These are phyloP conservation scores for Plasmodium inui DNA, from an alignment of 169 alveolate species.

Conservation along the genomic window DNA sequence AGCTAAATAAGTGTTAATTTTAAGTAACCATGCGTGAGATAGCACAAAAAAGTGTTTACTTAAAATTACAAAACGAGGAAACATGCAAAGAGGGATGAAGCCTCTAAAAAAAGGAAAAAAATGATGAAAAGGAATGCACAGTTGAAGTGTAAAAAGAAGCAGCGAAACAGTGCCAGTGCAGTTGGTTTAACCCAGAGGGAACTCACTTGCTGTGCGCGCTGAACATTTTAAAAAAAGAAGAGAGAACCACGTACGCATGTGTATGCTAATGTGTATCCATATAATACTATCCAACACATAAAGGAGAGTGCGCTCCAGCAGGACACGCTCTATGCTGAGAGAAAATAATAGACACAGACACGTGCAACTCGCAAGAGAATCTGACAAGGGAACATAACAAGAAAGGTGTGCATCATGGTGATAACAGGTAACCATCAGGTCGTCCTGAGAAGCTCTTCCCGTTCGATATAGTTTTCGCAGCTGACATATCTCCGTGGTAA, in stretches of 20 bases:
- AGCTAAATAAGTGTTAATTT: not conserved
- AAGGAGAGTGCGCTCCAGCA: not conserved
- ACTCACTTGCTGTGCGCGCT: not conserved
- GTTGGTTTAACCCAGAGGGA: not conserved
- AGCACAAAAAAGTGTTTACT: not conserved
- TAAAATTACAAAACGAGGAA: not conserved
- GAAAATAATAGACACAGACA: not conserved
- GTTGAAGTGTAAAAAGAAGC: not conserved
- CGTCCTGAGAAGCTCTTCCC: not conserved
- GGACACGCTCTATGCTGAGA: not conserved
- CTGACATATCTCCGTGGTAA: not conserved
- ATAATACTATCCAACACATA: not conserved
- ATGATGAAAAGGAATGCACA: not conserved
- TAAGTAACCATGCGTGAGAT: not conserved
- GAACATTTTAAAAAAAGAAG: not conserved
- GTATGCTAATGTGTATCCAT: not conserved
- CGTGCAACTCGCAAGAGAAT: not conserved
- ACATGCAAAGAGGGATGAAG: not conserved
- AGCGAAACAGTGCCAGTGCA: not conserved
- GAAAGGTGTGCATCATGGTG: constrained; percentile 12
- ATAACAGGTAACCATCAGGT: constrained; percentile 18
- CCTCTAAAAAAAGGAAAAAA: not conserved
- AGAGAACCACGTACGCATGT: not conserved
- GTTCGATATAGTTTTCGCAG: not conserved
- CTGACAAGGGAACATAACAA: not conserved